These are phyloP conservation scores for Starmerella floricola DNA, from an alignment of 805 yeast genomes.

Conservation along the genomic window DNA sequence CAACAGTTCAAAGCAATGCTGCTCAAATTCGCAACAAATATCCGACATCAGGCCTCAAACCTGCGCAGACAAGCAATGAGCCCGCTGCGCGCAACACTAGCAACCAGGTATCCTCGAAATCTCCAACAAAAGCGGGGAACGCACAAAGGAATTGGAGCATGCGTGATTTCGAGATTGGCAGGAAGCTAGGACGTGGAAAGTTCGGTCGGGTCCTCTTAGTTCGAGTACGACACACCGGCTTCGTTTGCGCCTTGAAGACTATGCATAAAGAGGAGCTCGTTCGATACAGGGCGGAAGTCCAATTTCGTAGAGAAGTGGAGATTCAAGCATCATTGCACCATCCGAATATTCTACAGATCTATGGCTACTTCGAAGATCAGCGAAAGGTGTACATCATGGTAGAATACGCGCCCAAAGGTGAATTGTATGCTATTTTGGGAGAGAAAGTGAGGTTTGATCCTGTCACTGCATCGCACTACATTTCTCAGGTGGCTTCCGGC, in stretches of 20 bases:
- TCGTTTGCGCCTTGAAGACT: slow-evolving; percentile 78
- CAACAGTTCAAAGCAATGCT: slow-evolving; percentile 5
- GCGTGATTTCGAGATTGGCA: slow-evolving; percentile 74
- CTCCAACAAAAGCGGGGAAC: background rate
- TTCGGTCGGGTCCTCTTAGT: slow-evolving; percentile 90
- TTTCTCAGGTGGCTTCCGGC: slow-evolving; percentile 73
- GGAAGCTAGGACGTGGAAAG: slow-evolving; percentile 82
- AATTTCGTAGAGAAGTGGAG: slow-evolving; percentile 82
- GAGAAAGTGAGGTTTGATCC: slow-evolving; percentile 55
- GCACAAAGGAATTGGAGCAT: slow-evolving; percentile 30
- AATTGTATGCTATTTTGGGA: slow-evolving; percentile 60
- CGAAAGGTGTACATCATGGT: slow-evolving; percentile 69
- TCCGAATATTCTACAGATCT: slow-evolving; percentile 65
- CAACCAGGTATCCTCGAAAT: background rate
- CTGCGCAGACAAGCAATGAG: too few species aligned
- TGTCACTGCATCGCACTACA: slow-evolving; percentile 56
- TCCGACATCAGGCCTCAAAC: too few species aligned
- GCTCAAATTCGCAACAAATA: background rate
- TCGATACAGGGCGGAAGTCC: slow-evolving; percentile 65
- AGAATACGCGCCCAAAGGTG: slow-evolving; percentile 80
- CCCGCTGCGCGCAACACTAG: background rate
- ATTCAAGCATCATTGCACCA: slow-evolving; percentile 70
- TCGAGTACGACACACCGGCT: slow-evolving; percentile 59
- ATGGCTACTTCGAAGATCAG: slow-evolving; percentile 74
- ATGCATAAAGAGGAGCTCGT: slow-evolving; percentile 75